Percentiles rank a stretch among this genome's conserved stretches.
Evolutionary conservation across 2,329 filamentous ascomycete genomes (phyloP).

Genomic region (Xylaria digitata): DNA sequence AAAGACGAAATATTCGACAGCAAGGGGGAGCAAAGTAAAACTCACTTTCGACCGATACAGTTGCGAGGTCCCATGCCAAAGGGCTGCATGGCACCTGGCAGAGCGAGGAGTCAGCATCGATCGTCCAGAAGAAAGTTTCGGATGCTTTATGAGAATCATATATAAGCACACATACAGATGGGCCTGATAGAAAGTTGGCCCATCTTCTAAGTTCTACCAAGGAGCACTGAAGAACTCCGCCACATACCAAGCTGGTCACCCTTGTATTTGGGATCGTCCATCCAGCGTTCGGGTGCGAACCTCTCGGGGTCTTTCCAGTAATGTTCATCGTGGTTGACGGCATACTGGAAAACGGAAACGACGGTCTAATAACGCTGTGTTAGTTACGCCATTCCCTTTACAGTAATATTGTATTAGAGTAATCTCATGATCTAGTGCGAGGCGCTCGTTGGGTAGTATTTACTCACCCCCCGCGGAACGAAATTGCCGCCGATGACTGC

Average conservation of each 20-base stretch:
- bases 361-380: constrained; percentile 43
- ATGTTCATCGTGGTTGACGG: constrained; percentile 48
- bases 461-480: constrained; percentile 35
- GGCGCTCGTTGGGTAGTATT: no score
- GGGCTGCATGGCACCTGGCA: constrained; percentile 53
- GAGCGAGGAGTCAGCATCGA: not conserved
- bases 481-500: constrained; percentile 20
- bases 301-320: constrained; percentile 52
- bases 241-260: constrained; percentile 43
- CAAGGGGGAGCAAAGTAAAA: constrained; percentile 7
- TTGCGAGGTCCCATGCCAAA: constrained; percentile 62
- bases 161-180: no score
- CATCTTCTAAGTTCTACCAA: not conserved
- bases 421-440: not conserved
- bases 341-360: constrained; percentile 52
- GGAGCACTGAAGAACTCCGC: not conserved
- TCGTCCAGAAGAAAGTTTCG: no score
- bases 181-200: not conserved
- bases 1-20: not conserved
- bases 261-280: constrained; percentile 46
- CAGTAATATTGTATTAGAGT: not conserved
- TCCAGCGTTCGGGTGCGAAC: constrained; percentile 55
- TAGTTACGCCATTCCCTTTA: not conserved
- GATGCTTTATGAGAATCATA: no score
- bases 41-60: constrained; percentile 63